phyloP scores from a whole-genome alignment of 202 grass and related monocot genomes.

The Saccharum hybrid region DNA sequence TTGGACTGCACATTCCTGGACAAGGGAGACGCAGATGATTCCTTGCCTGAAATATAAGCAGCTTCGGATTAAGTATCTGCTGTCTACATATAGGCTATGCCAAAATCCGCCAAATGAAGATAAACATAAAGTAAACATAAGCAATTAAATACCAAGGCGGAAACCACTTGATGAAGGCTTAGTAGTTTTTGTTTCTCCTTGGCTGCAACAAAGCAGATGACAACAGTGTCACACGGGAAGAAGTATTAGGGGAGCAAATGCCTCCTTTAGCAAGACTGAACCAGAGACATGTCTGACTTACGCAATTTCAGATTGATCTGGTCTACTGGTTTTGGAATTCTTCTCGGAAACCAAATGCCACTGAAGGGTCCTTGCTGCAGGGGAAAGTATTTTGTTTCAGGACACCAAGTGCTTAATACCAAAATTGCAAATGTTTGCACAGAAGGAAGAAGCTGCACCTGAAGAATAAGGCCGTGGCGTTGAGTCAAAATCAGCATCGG shows the following conservation, averaged over 20 bases:
- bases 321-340: constrained; percentile 57
- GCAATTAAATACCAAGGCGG: constrained; percentile 55
- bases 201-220: constrained; percentile 58
- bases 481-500: constrained; percentile 50
- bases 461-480: constrained; percentile 65
- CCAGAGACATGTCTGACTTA: constrained; percentile 45
- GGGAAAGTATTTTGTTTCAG: constrained; percentile 24
- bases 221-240: constrained; percentile 26
- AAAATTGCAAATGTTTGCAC: constrained; percentile 26
- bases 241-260: constrained; percentile 3
- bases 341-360: constrained; percentile 92
- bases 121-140: constrained; percentile 20
- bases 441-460: constrained; percentile 55
- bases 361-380: constrained; percentile 84
- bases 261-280: constrained; percentile 1
- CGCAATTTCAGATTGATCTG: constrained; percentile 50
- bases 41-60: constrained; percentile 62
- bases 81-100: neutral
- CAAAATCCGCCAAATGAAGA: constrained; percentile 12
- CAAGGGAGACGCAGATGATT: constrained; percentile 50
- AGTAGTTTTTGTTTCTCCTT: constrained; percentile 60
- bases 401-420: constrained; percentile 14
- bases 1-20: constrained; percentile 63
- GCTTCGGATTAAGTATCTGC: constrained; percentile 26
- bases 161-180: constrained; percentile 56